Evolutionary conservation across 2,329 filamentous ascomycete species (phyloP).

Genomic region (Trichocomaceae sp.): DNA sequence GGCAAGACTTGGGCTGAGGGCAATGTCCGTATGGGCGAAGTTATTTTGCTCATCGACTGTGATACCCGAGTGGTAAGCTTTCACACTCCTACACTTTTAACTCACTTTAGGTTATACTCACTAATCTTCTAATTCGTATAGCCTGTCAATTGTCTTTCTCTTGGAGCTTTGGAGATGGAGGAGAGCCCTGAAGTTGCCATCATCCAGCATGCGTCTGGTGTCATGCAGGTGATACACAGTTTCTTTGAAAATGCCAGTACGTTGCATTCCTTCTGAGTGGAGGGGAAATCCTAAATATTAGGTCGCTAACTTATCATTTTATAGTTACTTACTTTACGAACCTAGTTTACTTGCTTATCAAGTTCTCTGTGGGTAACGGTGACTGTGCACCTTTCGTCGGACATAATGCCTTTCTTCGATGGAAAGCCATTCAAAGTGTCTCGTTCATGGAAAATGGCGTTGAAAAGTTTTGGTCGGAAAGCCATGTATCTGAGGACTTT

Average conservation of each 20-base stretch:
- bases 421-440: conserved; percentile 36
- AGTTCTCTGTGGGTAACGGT: conserved; percentile 62
- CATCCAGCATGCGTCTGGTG: conserved; percentile 64
- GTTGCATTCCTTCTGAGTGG: neutral
- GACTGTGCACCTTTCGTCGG: conserved; percentile 71
- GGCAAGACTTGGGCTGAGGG: conserved; percentile 57
- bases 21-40: conserved; percentile 79
- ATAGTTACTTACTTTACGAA: conserved; percentile 70
- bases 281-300: neutral
- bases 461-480: conserved; percentile 70
- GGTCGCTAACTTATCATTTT: neutral
- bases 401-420: conserved; percentile 70
- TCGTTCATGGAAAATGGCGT: conserved; percentile 41
- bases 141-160: conserved; percentile 60
- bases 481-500: conserved; percentile 70
- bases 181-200: conserved; percentile 63
- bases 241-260: conserved; percentile 64
- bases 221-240: conserved; percentile 67
- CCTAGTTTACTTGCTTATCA: conserved; percentile 67
- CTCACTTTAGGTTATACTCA: too few species aligned
- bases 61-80: conserved; percentile 53
- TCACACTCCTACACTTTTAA: neutral
- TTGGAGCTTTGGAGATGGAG: conserved; percentile 68
- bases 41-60: conserved; percentile 63
- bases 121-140: neutral